Evolutionary conservation across 1,284 basidiomycete species (phyloP).

Genomic region (Pholiota adiposa): DNA sequence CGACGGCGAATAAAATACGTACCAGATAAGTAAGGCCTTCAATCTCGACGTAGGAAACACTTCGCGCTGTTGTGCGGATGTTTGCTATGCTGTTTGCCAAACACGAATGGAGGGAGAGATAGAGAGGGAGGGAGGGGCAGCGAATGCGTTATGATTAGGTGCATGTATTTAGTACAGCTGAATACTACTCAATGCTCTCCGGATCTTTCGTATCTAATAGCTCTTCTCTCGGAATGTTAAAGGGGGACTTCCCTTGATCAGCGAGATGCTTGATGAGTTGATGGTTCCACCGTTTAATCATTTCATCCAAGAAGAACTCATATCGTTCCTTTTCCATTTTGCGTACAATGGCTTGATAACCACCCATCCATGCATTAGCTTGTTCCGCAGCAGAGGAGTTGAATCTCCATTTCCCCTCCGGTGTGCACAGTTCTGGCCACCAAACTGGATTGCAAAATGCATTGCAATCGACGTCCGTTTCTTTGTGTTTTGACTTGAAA

Average conservation of each 20-base stretch:
- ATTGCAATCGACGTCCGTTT: neutral
- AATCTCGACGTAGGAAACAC: too few relatives aligned
- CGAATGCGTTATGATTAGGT: too few relatives aligned
- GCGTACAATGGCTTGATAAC: slow-evolving; percentile 32
- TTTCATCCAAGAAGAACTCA: slow-evolving; percentile 42
- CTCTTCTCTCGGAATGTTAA: neutral
- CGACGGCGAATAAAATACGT: too few relatives aligned
- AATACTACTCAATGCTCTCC: neutral
- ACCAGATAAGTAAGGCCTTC: too few relatives aligned
- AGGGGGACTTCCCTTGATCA: neutral
- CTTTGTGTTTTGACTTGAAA: neutral
- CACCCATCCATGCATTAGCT: slow-evolving; percentile 37
- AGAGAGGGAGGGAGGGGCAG: too few relatives aligned
- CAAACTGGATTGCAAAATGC: neutral
- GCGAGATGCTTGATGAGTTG: slow-evolving; percentile 1
- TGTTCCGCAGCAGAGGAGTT: slow-evolving; percentile 35
- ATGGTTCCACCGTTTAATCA: slow-evolving; percentile 30
- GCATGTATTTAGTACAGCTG: too few relatives aligned
- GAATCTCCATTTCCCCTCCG: slow-evolving; percentile 30
- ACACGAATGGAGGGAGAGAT: too few relatives aligned
- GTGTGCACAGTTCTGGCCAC: neutral
- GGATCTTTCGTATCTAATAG: neutral
- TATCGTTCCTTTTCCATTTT: slow-evolving; percentile 32
- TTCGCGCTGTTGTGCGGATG: too few relatives aligned
- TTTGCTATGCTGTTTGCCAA: too few relatives aligned